Percentiles rank a stretch among this genome's conserved stretches.
Evolutionary conservation across 2,329 filamentous ascomycete species (phyloP).

Genomic region (Talaromyces verruculosus): DNA sequence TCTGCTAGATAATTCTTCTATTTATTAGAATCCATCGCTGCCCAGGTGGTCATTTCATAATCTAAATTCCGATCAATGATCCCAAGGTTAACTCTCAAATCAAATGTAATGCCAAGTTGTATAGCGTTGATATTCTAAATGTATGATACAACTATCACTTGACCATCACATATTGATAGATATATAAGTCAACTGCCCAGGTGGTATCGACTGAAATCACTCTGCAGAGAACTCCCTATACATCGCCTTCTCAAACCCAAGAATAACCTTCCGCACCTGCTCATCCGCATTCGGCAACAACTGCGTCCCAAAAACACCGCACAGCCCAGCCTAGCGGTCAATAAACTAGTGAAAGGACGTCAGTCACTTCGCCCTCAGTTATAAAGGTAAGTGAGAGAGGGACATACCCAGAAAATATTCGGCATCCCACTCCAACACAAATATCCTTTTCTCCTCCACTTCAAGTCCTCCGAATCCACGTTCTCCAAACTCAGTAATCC

Average conservation of each 20-base stretch:
- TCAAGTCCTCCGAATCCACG: conserved; percentile 6
- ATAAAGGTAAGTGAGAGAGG: too few relatives aligned
- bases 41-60: not conserved
- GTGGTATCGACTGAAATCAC: not conserved
- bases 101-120: not conserved
- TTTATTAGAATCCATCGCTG: not conserved
- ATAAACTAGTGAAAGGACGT: conserved; percentile 3
- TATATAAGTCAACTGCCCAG: too few relatives aligned
- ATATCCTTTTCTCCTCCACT: conserved; percentile 20
- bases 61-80: not conserved
- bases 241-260: conserved; percentile 11
- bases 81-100: not conserved
- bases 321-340: conserved; percentile 17
- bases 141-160: not conserved
- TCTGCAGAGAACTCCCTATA: conserved; percentile 5
- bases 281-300: conserved; percentile 18
- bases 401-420: conserved; percentile 18
- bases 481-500: conserved; percentile 17
- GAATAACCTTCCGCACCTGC: conserved; percentile 11
- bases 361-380: not conserved
- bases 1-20: not conserved
- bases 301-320: conserved; percentile 18
- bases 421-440: conserved; percentile 19
- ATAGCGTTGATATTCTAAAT: not conserved
- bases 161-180: not conserved